These are phyloP conservation scores for Boletus coccyginus DNA, from an alignment of 768 basidiomycete genomes.

Conservation along the genomic window DNA sequence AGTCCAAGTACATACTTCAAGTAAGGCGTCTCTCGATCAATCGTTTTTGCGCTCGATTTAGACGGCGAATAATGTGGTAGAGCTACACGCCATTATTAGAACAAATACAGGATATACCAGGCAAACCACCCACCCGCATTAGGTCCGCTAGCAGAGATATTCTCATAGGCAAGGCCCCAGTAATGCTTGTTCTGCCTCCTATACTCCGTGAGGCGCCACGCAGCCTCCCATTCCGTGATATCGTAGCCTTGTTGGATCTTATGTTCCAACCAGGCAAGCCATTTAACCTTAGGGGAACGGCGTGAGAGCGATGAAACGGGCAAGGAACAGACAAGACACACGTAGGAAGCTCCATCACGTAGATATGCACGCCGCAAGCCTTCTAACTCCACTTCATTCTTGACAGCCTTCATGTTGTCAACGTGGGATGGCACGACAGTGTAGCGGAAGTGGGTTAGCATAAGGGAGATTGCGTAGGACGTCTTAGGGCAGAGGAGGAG, in stretches of 20 bases:
- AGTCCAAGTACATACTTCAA: constrained; percentile 62
- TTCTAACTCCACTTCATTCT: constrained; percentile 83
- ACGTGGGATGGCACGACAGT: constrained; percentile 69
- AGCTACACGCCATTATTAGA: constrained; percentile 40
- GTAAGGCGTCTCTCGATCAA: constrained; percentile 80
- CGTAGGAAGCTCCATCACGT: constrained; percentile 84
- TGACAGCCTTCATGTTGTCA: constrained; percentile 79
- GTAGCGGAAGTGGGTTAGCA: constrained; percentile 81
- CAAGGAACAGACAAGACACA: constrained; percentile 38
- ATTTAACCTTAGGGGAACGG: constrained; percentile 49
- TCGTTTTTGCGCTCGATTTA: constrained; percentile 62
- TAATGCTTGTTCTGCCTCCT: constrained; percentile 69
- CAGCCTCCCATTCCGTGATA: constrained; percentile 92
- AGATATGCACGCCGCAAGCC: constrained; percentile 84
- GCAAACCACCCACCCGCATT: constrained; percentile 61
- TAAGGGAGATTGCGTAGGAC: constrained; percentile 79
- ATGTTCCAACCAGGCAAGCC: constrained; percentile 89
- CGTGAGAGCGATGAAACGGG: constrained; percentile 9
- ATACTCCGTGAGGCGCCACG: constrained; percentile 76
- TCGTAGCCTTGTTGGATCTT: constrained; percentile 74
- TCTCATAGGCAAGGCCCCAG: constrained; percentile 85
- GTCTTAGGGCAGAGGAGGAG: constrained; percentile 72
- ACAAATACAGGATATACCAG: neutral
- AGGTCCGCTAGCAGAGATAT: constrained; percentile 83
- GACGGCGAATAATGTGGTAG: constrained; percentile 90